Percentiles rank a stretch among this genome's conserved stretches.
These are phyloP conservation scores for Calycina marina DNA, from an alignment of 2,329 filamentous ascomycete genomes.

Conservation along the genomic window DNA sequence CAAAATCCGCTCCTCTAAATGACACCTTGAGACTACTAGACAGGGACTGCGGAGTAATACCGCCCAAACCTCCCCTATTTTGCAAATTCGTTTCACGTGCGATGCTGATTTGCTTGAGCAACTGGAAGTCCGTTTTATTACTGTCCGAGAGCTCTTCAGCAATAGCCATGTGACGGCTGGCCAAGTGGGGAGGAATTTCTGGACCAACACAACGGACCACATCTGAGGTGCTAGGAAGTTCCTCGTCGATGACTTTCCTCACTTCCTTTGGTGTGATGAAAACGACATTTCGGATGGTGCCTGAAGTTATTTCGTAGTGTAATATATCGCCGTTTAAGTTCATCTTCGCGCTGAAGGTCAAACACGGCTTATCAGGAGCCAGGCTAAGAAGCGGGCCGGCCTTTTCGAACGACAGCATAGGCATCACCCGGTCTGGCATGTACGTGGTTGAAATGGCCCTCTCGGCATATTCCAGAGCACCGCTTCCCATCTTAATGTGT, in stretches of 20 bases:
- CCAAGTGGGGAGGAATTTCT: conserved; percentile 4
- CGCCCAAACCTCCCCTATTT: conserved; percentile 6
- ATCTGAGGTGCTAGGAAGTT: neutral
- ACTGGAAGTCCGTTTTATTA: conserved; percentile 31
- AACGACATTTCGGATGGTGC: conserved; percentile 37
- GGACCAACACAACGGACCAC: conserved; percentile 8
- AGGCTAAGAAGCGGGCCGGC: conserved; percentile 41
- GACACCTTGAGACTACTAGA: conserved; percentile 6
- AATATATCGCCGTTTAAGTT: conserved; percentile 37
- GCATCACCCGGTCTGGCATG: conserved; percentile 38
- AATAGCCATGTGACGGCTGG: conserved; percentile 29
- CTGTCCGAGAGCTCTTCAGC: conserved; percentile 26
- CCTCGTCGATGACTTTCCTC: conserved; percentile 20
- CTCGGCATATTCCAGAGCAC: conserved; percentile 45
- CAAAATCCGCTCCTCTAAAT: conserved; percentile 7
- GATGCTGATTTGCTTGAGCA: conserved; percentile 33
- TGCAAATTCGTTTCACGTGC: conserved; percentile 16
- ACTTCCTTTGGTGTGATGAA: conserved; percentile 41
- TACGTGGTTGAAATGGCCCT: conserved; percentile 45
- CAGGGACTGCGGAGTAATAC: conserved; percentile 1
- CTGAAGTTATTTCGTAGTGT: conserved; percentile 38
- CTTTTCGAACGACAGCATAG: conserved; percentile 41
- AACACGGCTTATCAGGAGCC: conserved; percentile 31
- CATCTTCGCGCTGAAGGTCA: conserved; percentile 49
- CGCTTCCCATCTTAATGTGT: conserved; percentile 43